Evolutionary conservation across 371 early-diverging fungal species (phyloP), one percentile per base, ranked within the genome.

Genomic region (Mucor plumbeus): DNA sequence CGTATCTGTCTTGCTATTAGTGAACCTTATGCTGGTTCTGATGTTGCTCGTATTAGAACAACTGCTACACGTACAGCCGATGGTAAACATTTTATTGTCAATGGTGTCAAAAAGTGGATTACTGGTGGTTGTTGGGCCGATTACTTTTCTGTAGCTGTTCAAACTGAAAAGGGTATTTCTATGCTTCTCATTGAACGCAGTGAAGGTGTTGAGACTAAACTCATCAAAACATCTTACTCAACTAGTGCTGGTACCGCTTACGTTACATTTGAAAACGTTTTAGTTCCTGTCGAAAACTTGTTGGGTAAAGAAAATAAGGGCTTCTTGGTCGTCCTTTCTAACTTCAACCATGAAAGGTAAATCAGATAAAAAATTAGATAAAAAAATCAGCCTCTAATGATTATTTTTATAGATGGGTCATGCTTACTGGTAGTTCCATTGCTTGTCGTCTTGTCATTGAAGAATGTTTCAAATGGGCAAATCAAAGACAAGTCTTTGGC

Each of bases 1-100:
- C 84, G 84, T 71, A 94, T 94, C 67, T 92, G 93, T 74, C 75
- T 94, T 72, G 87, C 87, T 39, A 87, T 89, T 61, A 88, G 88
- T 34, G 90, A 90, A 64, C 88, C 90, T 43, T 80, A 79, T 47
- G 86, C 86, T 54, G 90, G 90, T 31, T 88, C 88, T 5, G 95
- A 95, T 75, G 95, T 95, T 1, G 94, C 94, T 54, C 87, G 88
- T 72, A 80, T 95, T 55, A 79, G 78, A 36, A 87, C 89, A 17
- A 88, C 88, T 54, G 94, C 94, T 10, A 91, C 85, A 64, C 84
- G 87, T 67, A 80, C 90, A 19, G 76, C 85, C n/a, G 92, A 93
- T 76, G 82, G 87, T 64, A 92, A 87, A 57, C 77, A 83, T 31
- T 86, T 75, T 58, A 82, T 89, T 54, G 82, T 70, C 14, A 74